Base-by-base conservation (phyloP, 108 stramenopile genomes). In the Skeletonema costatum region DNA sequence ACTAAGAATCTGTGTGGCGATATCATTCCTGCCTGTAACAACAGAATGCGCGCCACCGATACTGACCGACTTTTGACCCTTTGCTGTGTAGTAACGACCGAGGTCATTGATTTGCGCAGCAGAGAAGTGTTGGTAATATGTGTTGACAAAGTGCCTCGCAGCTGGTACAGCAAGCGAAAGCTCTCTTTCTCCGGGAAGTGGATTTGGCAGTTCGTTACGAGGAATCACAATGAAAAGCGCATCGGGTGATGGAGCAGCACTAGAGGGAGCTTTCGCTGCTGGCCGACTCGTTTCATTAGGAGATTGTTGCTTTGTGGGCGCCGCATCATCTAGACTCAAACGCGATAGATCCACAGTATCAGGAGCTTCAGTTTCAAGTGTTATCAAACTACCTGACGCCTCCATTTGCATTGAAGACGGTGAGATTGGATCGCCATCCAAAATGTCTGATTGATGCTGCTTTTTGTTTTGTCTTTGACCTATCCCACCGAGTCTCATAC, bases 1-100 rank as follows among this genome's bases (percentile, higher is more conserved):
- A 53, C 79, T 87, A 71, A 78, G 66, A 60, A 90, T 78, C 70
- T 90, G 89, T 29, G 85, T 46, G 32, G 81, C 42, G 29, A 86
- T 81, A 64, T 90, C 88, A 44, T 63, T 67, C 50, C 73, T 68
- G 31, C 83, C 81, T 4, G 68, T 51, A 33, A 89, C 90, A 35
- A 90, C 67, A 4, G 88, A 83, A 77, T 93, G 90, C 42, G 92
- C 92, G 32, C 92, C 92, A 60, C 92, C 89, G 9, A 93, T 81
- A n/a, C 84, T 88, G 4, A 93, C 67, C 2, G 88, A 88, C 71
- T 93, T 93, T 67, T 86, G 73, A 21, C 88, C 89, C 61, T 66
- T 61, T 29, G 74, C 59, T 31, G 81, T 74, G 80, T 90, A 93
- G 42, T 88, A 88, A 12, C 74, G 48, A 38, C 56, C 30, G 6